A percentile compares a stretch with the other conserved stretches of the same genome.
These are phyloP conservation scores for Tardiomyces digboiensis DNA, from an alignment of 1,139 yeast species.

Conservation along the genomic window DNA sequence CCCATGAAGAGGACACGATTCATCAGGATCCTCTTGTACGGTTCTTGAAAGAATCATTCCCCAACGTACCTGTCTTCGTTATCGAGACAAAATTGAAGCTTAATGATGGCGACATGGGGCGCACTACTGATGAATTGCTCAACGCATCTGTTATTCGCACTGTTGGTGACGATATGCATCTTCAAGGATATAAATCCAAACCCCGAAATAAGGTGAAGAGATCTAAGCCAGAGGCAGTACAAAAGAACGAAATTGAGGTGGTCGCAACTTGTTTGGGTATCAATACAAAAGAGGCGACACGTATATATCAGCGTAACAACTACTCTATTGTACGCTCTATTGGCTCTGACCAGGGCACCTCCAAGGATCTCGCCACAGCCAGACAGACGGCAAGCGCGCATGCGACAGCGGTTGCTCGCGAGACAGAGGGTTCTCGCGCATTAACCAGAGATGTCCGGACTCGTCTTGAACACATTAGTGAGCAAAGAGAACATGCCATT, in stretches of 20 bases:
- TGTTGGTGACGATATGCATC: too few relatives aligned
- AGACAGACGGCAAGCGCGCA: too few relatives aligned
- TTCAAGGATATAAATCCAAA: too few relatives aligned
- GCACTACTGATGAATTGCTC: constrained; percentile 17
- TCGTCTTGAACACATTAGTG: neutral
- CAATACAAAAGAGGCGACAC: constrained; percentile 4
- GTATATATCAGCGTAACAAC: constrained; percentile 6
- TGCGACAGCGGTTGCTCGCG: neutral
- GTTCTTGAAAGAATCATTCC: constrained; percentile 13
- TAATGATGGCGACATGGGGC: constrained; percentile 13
- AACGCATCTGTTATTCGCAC: too few relatives aligned
- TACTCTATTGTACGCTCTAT: constrained; percentile 4
- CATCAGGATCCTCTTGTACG: too few relatives aligned
- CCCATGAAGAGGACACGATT: too few relatives aligned
- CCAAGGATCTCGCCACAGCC: neutral
- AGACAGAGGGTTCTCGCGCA: neutral
- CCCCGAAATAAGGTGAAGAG: too few relatives aligned
- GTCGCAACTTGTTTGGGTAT: constrained; percentile 4
- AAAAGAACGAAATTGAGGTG: constrained; percentile 4
- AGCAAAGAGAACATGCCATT: neutral
- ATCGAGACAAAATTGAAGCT: constrained; percentile 10
- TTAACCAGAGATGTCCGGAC: neutral
- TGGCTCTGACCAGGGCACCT: neutral
- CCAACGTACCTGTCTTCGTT: constrained; percentile 10
- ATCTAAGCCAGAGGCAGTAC: neutral